phyloP scores from a whole-genome alignment of 2,329 filamentous ascomycete genomes.

The Aspergillus pseudonomiae region DNA sequence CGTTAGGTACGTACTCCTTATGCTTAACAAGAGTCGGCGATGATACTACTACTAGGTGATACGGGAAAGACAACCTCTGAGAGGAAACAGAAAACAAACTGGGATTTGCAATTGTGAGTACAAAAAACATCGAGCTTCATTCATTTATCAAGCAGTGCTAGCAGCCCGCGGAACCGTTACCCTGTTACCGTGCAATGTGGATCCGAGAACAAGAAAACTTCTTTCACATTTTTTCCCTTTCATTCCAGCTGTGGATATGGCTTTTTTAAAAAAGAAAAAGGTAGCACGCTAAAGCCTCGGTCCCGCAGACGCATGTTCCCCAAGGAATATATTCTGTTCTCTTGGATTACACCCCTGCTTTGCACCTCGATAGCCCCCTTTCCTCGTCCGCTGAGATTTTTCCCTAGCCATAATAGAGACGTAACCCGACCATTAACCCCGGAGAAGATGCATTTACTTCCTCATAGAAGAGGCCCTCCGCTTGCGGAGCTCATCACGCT shows the following conservation, averaged over 20 bases:
- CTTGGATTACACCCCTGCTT: conserved; percentile 12
- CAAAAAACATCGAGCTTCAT: conserved; percentile 8
- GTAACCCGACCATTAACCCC: conserved; percentile 41
- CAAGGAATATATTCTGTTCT: conserved; percentile 11
- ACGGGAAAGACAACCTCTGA: not conserved
- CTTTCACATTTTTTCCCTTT: conserved; percentile 24
- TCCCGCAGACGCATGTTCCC: conserved; percentile 4
- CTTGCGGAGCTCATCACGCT: conserved; percentile 94
- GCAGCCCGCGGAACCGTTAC: not conserved
- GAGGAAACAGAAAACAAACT: not conserved
- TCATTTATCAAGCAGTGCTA: conserved; percentile 9
- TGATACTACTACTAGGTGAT: not conserved
- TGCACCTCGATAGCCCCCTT: conserved; percentile 16
- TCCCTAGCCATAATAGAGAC: conserved; percentile 37
- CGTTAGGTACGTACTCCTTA: not conserved
- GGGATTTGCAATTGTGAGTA: not conserved
- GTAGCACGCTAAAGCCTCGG: conserved; percentile 14
- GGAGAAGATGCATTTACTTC: conserved; percentile 61
- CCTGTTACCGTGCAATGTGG: conserved; percentile 4
- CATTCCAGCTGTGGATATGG: conserved; percentile 24
- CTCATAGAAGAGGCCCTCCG: conserved; percentile 95
- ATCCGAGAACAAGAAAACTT: conserved; percentile 13
- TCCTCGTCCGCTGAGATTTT: conserved; percentile 21
- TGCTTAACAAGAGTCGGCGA: not conserved
- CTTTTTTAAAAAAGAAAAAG: conserved; percentile 24